Evolutionary conservation across 805 yeast genomes (phyloP), one percentile per base, ranked within the genome.

Genomic region (Tetrapisispora namnaoensis): DNA sequence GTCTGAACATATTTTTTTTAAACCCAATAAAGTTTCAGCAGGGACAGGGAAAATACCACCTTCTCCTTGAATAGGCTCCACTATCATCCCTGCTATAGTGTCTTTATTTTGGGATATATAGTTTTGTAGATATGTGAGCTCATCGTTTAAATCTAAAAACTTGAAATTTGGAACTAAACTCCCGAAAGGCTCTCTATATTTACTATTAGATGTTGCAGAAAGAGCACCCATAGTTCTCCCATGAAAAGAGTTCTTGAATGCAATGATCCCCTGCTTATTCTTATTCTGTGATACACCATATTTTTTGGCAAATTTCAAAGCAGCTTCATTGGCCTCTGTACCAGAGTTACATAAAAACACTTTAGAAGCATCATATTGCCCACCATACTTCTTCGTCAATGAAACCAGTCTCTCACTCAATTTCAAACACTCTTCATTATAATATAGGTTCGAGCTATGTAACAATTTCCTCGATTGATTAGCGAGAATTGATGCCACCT

Each of bases 11-110:
- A 85, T 68, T 57, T 77, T 66, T 56, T 83, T 82, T 63, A 91
- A 70, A 45, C 78, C 79, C 4, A 72, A 62, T 53, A 91, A 72
- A 62, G 86, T 89, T 40, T 80, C 86, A 0, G 68, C 56, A 37
- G 77, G 73, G 50, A 87, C 77, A 20, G 83, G 79, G 60, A 81
- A 79, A 18, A 91, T 82, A 49, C 99, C 99, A 50, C 99, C 98
- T 70, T 91, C 99, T 56, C 98, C 99, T 72, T 93, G 99, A 51
- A 93, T 83, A 21, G 99, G 99, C 69, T 93, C 99, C 37, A 93
- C 82, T 49, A 93, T 93, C 30, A 93, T 93, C 47, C 90, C 99
- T 57, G 95, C 87, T 17, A 61, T 24, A 42, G 85, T 76, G 32
- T 78, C 65, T 3, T 55, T 54, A 17, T 58, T 54, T 8, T 53